phyloP scores from a whole-genome alignment of 2,329 filamentous ascomycete genomes.

The Didymosphaeria variabile region DNA sequence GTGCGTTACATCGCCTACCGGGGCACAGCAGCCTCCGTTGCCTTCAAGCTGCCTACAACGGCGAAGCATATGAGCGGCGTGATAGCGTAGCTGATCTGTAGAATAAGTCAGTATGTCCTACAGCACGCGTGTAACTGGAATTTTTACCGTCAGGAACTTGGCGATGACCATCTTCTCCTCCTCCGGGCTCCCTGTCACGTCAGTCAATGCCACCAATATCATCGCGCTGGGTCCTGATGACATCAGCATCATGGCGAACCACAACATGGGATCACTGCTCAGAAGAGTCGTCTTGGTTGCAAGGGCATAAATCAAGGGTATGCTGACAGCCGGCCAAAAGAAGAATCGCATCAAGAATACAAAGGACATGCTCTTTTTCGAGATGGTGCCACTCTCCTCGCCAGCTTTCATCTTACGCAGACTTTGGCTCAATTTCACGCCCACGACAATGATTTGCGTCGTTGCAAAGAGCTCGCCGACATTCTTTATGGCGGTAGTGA shows the following conservation, averaged over 20 bases:
- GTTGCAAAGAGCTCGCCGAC: slow-evolving; percentile 71
- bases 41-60: slow-evolving; percentile 55
- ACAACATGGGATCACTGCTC: slow-evolving; percentile 68
- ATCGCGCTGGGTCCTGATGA: slow-evolving; percentile 64
- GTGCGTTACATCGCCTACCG: not conserved
- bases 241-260: slow-evolving; percentile 72
- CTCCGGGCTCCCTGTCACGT: slow-evolving; percentile 56
- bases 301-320: slow-evolving; percentile 64
- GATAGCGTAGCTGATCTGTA: slow-evolving; percentile 53
- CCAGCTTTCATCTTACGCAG: slow-evolving; percentile 58
- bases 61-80: slow-evolving; percentile 56
- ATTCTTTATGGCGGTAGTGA: slow-evolving; percentile 69
- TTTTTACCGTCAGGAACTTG: slow-evolving; percentile 59
- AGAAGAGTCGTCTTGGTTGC: slow-evolving; percentile 63
- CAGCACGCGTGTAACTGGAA: not conserved
- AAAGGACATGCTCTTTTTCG: slow-evolving; percentile 60
- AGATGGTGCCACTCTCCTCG: slow-evolving; percentile 54
- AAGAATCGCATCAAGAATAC: slow-evolving; percentile 67
- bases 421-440: slow-evolving; percentile 69
- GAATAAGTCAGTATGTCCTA: not conserved
- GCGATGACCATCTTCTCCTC: slow-evolving; percentile 63
- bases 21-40: slow-evolving; percentile 45
- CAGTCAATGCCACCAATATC: slow-evolving; percentile 62
- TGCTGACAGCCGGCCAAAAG: slow-evolving; percentile 67
- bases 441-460: slow-evolving; percentile 71